phyloP scores from a whole-genome alignment of 495 filamentous ascomycete species.

The Penicillium longicatenatum region DNA sequence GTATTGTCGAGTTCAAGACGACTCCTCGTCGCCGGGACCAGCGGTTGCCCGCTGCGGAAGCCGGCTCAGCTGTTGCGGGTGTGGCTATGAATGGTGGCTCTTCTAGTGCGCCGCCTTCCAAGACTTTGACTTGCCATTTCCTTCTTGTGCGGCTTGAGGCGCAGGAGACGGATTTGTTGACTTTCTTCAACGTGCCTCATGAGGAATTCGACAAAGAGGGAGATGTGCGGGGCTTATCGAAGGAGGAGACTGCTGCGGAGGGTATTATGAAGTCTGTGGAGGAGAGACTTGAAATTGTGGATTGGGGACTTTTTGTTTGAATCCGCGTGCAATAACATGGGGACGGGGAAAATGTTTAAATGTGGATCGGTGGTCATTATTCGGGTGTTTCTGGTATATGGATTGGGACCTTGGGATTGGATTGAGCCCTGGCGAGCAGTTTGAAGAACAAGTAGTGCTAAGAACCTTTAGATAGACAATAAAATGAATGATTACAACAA shows the following conservation, averaged over 20 bases:
- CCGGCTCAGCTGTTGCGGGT: conserved; percentile 18
- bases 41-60: conserved; percentile 7
- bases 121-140: conserved; percentile 33
- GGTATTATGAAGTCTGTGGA: conserved; percentile 65
- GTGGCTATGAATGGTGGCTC: conserved; percentile 20
- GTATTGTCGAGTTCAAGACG: conserved; percentile 35
- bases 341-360: background rate
- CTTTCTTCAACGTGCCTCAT: conserved; percentile 89
- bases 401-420: background rate
- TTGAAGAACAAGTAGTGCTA: no score
- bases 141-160: conserved; percentile 69
- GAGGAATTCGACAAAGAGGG: conserved; percentile 59
- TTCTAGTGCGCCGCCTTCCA: conserved; percentile 19
- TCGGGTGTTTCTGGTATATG: background rate
- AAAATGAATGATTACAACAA: background rate
- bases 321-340: background rate
- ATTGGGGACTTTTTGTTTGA: conserved; percentile 78
- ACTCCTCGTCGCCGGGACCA: conserved; percentile 18
- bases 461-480: conserved; percentile 1
- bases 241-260: conserved; percentile 62
- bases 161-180: conserved; percentile 80
- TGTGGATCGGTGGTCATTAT: background rate
- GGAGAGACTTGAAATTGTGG: conserved; percentile 70
- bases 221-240: conserved; percentile 42
- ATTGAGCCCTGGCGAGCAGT: background rate